phyloP scores from a whole-genome alignment of 164 flowering plant species.

The Nymphaea colorata region DNA sequence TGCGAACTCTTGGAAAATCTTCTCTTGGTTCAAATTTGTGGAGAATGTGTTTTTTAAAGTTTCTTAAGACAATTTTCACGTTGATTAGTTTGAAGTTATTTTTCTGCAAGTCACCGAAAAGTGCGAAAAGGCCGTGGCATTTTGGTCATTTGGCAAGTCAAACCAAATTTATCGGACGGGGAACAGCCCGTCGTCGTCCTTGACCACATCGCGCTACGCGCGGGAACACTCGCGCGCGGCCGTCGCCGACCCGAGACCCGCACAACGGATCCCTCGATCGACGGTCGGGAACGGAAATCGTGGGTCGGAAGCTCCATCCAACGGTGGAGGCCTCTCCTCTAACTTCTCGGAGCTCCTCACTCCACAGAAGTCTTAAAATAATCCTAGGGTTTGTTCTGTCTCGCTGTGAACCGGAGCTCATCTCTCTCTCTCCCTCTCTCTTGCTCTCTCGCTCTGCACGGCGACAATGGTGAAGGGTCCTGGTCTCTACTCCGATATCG shows the following conservation, averaged over 20 bases:
- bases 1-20: too few relatives aligned
- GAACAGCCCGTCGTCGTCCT: too few relatives aligned
- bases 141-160: not conserved
- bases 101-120: too few relatives aligned
- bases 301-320: not conserved
- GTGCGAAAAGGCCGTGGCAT: not conserved
- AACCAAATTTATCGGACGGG: not conserved
- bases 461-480: slow-evolving; percentile 63
- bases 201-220: too few relatives aligned
- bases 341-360: not conserved
- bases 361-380: not conserved
- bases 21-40: too few relatives aligned
- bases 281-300: not conserved
- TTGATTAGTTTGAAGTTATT: too few relatives aligned
- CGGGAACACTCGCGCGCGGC: not conserved
- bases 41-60: too few relatives aligned
- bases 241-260: not conserved
- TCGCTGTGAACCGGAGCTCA: not conserved
- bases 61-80: too few relatives aligned
- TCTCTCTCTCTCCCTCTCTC: not conserved
- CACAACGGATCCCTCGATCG: not conserved
- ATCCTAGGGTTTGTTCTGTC: slow-evolving; percentile 1
- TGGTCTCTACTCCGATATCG: slow-evolving; percentile 79
- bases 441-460: not conserved
- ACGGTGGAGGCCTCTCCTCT: not conserved